Evolutionary conservation across 2,329 filamentous ascomycete genomes (phyloP), one percentile per base, ranked within the genome.

Genomic region (Pestalotiopsis sp.): DNA sequence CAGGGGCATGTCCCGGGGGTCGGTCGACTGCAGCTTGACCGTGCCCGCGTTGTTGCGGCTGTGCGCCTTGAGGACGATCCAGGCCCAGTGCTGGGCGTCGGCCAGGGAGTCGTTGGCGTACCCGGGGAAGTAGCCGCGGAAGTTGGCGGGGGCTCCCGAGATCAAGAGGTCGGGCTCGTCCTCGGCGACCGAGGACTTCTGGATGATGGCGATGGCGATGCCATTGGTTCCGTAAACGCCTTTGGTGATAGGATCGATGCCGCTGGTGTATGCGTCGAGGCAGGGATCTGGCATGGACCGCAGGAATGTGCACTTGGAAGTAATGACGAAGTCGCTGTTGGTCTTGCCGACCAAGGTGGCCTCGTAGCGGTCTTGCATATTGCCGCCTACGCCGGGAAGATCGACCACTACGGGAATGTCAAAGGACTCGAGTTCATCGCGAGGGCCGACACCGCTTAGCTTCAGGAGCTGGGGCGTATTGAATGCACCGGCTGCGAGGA

Each of bases 1-100:
- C 36, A 85, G 78, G 0, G 91, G 91, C n/a, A 85, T 84, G 65
- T 92, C 90, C 1, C 85, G 84, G 0, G 90, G 90, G 74, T 92
- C 84, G 0, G 85, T 81, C 0, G 89, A 91, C 23, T 81, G 82
- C 9, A 69, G 52, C 25, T 45, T 67, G 4, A 69, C 68, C 14
- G 87, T 71, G 14, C 91, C 91, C 11, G 83, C 83, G 60, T 83
- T 82, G 66, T 92, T 92, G 4, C 80, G 77, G 40, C 78, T 79
- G 36, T 82, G 81, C 3, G 76, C 76, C 71, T 80, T 80, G 45
- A 80, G 77, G 74, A 80, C 78, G 70, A 66, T 74, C 76, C 36
- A 80, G 75, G 63, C 78, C 77, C 70, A 2, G 77, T 73, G 68
- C 73, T 69, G 20, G 70, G 65, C 58, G 74, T 79, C 75, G 12